Base-by-base conservation (phyloP, 1,284 basidiomycete species). In the Pulveroboletus sp. region DNA sequence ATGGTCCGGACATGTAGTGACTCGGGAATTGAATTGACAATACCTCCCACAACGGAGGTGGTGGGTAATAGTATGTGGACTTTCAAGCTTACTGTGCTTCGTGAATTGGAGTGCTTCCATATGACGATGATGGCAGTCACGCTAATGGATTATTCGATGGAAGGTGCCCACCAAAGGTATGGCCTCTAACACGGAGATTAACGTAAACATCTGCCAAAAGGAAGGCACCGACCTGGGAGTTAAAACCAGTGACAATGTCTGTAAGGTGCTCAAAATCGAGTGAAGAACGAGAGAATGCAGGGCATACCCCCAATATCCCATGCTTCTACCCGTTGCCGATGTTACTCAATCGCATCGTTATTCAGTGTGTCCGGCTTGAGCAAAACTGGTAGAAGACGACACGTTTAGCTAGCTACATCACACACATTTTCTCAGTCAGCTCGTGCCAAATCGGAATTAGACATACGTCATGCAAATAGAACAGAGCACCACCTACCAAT, bases 341-440 rank as follows among this genome's bases (percentile, higher is more conserved):
- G 77, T 67, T 93, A 93, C 75, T 84, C 84, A n/a, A 88, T 48
- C 37, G 26, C 15, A 3, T 26, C 86, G 58, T 91, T 83, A 62
- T 92, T 89, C 45, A 73, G 93, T 87, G 62, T 84, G 90, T 50
- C 82, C 79, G 26, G 7, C 19, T n/a, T 19, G 33, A 7, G 26
- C 29, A 9, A 43, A 39, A 33, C 39, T 37, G 12, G 17, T 19
- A 41, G 26, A 40, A 43, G 19, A 4, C 37, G 19, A 1, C 83
- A 79, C 6, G 79, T 80, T 61, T 76, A 74, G 46, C 21, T 13
- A 29, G 19, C 75, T 40, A 85, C 76, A 65, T 78, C 82, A 47
- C 78, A 91, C 92, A 36, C 33, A 94, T 91, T 67, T 94, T 94
- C 68, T 93, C 91, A 92, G 77, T 67, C 94, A 95, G 68, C 88